Evolutionary conservation across 2,329 filamentous ascomycete genomes (phyloP).

Genomic region (Tricladium varicosporioides): DNA sequence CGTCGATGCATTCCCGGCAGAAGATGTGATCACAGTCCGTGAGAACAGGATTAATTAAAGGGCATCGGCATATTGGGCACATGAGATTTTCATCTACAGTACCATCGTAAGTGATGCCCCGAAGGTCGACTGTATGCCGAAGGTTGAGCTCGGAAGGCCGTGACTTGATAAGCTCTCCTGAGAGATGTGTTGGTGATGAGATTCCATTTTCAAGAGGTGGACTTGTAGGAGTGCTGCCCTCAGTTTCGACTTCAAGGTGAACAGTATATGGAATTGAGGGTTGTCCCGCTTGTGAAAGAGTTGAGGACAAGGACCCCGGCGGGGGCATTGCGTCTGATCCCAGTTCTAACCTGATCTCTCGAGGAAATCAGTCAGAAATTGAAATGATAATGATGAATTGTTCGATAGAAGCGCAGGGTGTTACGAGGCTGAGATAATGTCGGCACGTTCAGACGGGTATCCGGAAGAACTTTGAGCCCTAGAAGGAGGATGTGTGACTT

Average conservation of each 20-base stretch:
- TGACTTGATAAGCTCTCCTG: neutral
- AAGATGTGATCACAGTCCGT: slow-evolving; percentile 65
- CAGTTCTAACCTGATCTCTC: too few relatives aligned
- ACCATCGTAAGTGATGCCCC: slow-evolving; percentile 36
- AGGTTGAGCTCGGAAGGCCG: slow-evolving; percentile 17
- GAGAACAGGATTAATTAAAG: slow-evolving; percentile 58
- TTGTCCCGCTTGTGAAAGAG: too few relatives aligned
- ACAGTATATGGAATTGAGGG: slow-evolving; percentile 5
- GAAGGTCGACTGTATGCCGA: slow-evolving; percentile 32
- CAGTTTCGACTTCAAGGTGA: neutral
- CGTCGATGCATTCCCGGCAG: slow-evolving; percentile 55
- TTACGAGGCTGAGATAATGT: too few relatives aligned
- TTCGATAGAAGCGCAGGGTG: too few relatives aligned
- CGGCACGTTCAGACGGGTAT: too few relatives aligned
- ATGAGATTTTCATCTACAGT: slow-evolving; percentile 38
- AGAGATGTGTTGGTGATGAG: neutral
- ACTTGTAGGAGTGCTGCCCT: slow-evolving; percentile 5
- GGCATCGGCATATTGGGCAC: slow-evolving; percentile 53
- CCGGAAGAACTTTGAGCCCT: too few relatives aligned
- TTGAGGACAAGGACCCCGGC: neutral
- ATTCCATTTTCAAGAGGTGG: slow-evolving; percentile 10
- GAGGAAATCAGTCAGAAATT: too few relatives aligned
- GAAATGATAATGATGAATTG: too few relatives aligned
- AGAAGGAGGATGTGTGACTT: too few relatives aligned
- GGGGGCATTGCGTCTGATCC: neutral